Percentiles rank a stretch among this genome's conserved stretches.
These are phyloP conservation scores for Rhizophora mangle DNA, from an alignment of 345 rosid species.

Conservation along the genomic window DNA sequence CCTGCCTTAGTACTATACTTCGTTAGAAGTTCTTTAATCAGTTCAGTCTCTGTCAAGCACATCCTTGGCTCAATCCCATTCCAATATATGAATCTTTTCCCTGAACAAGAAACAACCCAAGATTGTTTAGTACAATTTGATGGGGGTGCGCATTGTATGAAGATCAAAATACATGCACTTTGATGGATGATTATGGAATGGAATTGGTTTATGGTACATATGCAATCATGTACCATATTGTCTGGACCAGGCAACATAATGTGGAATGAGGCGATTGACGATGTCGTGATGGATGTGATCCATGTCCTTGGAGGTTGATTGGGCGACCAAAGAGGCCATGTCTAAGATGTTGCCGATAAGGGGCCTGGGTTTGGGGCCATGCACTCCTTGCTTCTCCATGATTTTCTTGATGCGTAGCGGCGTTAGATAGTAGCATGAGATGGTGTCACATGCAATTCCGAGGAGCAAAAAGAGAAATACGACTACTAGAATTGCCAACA, in stretches of 20 bases:
- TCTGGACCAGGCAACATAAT: conserved; percentile 73
- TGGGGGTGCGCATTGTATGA: too few species aligned
- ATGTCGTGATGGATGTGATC: conserved; percentile 60
- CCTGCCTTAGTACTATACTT: conserved; percentile 75
- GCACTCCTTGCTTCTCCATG: conserved; percentile 86
- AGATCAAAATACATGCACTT: too few species aligned
- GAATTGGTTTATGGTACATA: too few species aligned
- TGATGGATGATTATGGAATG: too few species aligned
- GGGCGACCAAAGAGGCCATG: conserved; percentile 53
- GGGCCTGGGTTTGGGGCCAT: conserved; percentile 74
- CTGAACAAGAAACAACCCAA: conserved; percentile 28
- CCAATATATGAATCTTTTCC: conserved; percentile 89
- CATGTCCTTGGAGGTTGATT: conserved; percentile 61
- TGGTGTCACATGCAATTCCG: conserved; percentile 46
- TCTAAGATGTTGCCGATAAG: conserved; percentile 77
- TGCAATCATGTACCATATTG: conserved; percentile 51
- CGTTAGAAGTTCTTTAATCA: conserved; percentile 69
- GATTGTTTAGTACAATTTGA: too few species aligned
- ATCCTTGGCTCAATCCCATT: conserved; percentile 87
- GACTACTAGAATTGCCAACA: conserved; percentile 25
- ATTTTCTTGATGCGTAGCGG: conserved; percentile 73
- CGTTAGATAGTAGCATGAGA: conserved; percentile 60
- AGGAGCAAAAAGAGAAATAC: conserved; percentile 29
- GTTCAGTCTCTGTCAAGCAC: conserved; percentile 66
- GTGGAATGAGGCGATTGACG: conserved; percentile 82